Percentiles rank a stretch among this genome's conserved stretches.
Evolutionary conservation across 805 yeast genomes (phyloP).

Genomic region (Saccharomycopsis sp.): DNA sequence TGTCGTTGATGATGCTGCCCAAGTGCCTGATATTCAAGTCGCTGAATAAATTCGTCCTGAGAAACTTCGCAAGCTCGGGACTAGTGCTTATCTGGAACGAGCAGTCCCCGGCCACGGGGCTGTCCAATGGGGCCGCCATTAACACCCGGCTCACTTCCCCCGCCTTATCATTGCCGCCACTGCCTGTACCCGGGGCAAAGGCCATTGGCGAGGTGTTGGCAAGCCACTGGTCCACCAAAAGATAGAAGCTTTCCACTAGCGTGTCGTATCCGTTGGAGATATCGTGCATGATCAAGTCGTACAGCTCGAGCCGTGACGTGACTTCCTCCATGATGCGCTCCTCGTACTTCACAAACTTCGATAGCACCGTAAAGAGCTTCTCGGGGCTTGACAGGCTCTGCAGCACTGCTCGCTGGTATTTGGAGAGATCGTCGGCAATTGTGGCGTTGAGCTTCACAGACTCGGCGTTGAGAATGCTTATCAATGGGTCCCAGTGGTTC

Average conservation of each 20-base stretch:
- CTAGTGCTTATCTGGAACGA: too few species aligned
- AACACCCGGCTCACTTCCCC: too few species aligned
- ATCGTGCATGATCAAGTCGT: conserved; percentile 2
- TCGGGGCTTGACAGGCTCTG: too few species aligned
- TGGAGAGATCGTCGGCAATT: conserved; percentile 1
- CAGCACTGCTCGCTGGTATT: too few species aligned
- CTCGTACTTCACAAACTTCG: conserved; percentile 3
- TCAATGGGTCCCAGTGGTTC: conserved; percentile 3
- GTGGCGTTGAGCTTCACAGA: background rate
- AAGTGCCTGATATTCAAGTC: conserved; percentile 11
- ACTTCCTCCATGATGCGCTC: conserved; percentile 3
- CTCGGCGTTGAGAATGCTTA: background rate
- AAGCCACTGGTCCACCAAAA: conserved; percentile 1
- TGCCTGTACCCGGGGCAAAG: background rate
- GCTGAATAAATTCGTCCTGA: conserved; percentile 9
- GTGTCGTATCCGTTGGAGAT: conserved; percentile 1
- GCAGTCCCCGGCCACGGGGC: too few species aligned
- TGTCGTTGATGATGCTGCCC: conserved; percentile 13
- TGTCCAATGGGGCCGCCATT: too few species aligned
- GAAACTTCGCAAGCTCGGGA: conserved; percentile 3
- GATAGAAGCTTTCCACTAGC: conserved; percentile 2
- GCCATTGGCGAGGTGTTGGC: background rate
- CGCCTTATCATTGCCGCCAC: too few species aligned
- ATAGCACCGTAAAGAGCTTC: background rate
- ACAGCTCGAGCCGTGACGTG: background rate